Evolutionary conservation across 1,139 yeast genomes (phyloP).

Genomic region (Kazachstania sp.): DNA sequence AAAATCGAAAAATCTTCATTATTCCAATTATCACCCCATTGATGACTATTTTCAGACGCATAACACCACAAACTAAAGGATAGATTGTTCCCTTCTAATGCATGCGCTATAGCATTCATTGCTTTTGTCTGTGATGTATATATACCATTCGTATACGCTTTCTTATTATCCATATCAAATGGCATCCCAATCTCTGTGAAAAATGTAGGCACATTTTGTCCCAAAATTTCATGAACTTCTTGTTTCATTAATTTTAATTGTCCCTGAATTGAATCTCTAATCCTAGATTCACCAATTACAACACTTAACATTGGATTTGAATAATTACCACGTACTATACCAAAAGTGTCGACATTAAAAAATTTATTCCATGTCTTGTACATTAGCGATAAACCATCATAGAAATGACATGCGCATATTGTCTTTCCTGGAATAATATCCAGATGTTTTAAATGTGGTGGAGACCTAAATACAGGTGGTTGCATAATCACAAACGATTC

Average conservation of each 20-base stretch:
- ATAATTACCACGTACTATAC: conserved; percentile 76
- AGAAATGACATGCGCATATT: conserved; percentile 78
- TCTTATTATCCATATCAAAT: conserved; percentile 78
- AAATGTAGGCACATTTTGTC: conserved; percentile 53
- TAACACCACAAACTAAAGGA: conserved; percentile 86
- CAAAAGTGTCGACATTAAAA: conserved; percentile 82
- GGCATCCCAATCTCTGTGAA: conserved; percentile 98
- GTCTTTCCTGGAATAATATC: conserved; percentile 54
- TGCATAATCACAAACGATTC: conserved; percentile 58
- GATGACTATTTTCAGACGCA: conserved; percentile 59
- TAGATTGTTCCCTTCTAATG: conserved; percentile 63
- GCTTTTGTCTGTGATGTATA: conserved; percentile 71
- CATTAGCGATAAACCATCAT: conserved; percentile 89
- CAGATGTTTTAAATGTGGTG: conserved; percentile 58
- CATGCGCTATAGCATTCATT: conserved; percentile 71
- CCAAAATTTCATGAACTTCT: conserved; percentile 55
- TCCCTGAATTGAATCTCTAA: conserved; percentile 57
- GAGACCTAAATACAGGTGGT: conserved; percentile 74
- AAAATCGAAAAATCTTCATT: conserved; percentile 87
- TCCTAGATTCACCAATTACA: conserved; percentile 70
- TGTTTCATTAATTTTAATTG: conserved; percentile 57
- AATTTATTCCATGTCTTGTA: conserved; percentile 70
- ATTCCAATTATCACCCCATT: conserved; percentile 89
- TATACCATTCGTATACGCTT: conserved; percentile 55
- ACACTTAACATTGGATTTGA: conserved; percentile 68